Evolutionary conservation across 2,329 filamentous ascomycete genomes (phyloP).

Genomic region (Paraphaeosphaeria sporulosa): DNA sequence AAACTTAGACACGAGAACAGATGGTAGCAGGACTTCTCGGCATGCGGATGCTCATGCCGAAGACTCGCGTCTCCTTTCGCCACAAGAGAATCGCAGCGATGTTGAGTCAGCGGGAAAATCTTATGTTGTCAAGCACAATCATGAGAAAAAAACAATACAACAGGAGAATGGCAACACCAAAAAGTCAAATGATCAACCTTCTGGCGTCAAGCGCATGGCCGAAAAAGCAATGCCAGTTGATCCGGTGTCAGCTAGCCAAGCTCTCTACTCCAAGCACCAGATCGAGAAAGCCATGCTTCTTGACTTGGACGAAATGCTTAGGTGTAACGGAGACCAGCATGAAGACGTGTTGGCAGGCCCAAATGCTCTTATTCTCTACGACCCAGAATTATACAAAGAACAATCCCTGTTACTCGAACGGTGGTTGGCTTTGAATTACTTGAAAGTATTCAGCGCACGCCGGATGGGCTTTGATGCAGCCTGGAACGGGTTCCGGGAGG

Average conservation of each 20-base stretch:
- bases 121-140: too few species aligned
- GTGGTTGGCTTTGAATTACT: slow-evolving; percentile 41
- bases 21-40: too few species aligned
- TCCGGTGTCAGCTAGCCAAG: slow-evolving; percentile 7
- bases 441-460: slow-evolving; percentile 34
- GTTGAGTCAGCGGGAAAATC: too few species aligned
- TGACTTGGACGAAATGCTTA: slow-evolving; percentile 35
- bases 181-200: slow-evolving; percentile 9
- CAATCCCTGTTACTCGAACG: slow-evolving; percentile 40
- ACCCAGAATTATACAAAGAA: slow-evolving; percentile 36
- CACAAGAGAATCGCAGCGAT: not conserved
- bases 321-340: slow-evolving; percentile 17
- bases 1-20: not conserved
- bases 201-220: slow-evolving; percentile 18
- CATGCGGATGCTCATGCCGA: not conserved
- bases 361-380: slow-evolving; percentile 38
- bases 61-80: not conserved
- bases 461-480: slow-evolving; percentile 28
- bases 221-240: too few species aligned
- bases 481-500: slow-evolving; percentile 34
- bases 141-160: too few species aligned
- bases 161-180: too few species aligned
- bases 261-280: slow-evolving; percentile 19
- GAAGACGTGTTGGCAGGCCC: slow-evolving; percentile 22
- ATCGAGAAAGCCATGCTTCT: slow-evolving; percentile 30